Base-by-base conservation (phyloP, 768 basidiomycete genomes). In the Mrakia hoshinonis region DNA sequence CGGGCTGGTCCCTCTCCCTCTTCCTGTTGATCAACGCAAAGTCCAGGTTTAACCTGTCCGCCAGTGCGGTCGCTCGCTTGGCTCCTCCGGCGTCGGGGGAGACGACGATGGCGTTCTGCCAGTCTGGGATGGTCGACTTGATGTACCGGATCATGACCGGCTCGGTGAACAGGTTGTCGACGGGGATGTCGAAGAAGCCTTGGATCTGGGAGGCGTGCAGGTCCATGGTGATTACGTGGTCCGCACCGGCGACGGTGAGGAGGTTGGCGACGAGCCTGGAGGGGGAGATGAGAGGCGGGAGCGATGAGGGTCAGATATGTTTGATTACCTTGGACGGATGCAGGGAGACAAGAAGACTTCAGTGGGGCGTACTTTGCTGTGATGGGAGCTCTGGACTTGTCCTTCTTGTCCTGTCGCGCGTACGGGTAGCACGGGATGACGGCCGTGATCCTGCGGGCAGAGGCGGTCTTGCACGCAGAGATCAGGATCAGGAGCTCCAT, bases 151-250 rank as follows among this genome's bases (percentile, higher is more conserved):
- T 90, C 76, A 91, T 89, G 63, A 91, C 93, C 24, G 96, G 94
- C 80, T 98, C 96, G 75, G 93, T 93, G 78, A 89, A 98, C 46
- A 98, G 87, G 90, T 99, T 98, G 84, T 99, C 96, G 77, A 97
- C 95, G 10, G 96, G 96, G 54, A 98, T 94, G 80, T 98, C 95
- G 80, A 99, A 99, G 83, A 99, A 99, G 7, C 96, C 96, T 82
- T 99, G 96, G 74, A 99, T 98, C 79, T 99, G 96, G 1, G 92
- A 95, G 39, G 96, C 96, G 79, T 99, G 95, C 72, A 98, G 83
- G 81, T 99, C 96, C 92, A 98, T 96, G 11, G 95, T 98, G 92
- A 98, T 95, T 78, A 98, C 89, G 83, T 98, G 96, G 82, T 97
- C 94, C 24, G 79, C 92, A 89, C 64, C 96, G 87, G 74, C 92